Base-by-base conservation (phyloP, 768 basidiomycete species). In the Fistulinella prunicolor region DNA sequence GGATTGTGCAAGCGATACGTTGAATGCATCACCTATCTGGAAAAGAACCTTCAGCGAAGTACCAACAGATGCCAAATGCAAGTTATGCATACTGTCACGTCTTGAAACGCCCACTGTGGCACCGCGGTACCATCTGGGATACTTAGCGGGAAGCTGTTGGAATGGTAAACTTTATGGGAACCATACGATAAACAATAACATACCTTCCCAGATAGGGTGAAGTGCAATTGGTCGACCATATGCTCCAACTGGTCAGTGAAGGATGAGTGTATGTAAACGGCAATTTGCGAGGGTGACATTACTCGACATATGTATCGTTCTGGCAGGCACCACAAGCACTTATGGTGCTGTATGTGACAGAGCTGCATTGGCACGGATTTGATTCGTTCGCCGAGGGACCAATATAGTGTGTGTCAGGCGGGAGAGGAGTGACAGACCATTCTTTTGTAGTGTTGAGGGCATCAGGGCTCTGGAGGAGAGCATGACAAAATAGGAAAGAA, bases 81-180 rank as follows among this genome's bases (percentile, higher is more conserved):
- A 28, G 35, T 53, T 61, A 36, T 30, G 32, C 76, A 38, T 57
- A 76, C 74, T 57, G 70, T 62, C 19, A 84, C 75, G 47, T 81
- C 74, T 28, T 78, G 64, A 50, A 77, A 86, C 12, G 83, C 83
- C 83, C 83, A 86, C 10, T 73, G 74, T 9, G 82, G 83, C 17
- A 85, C 71, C 10, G 69, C 65, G 2, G 77, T 70, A 9, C 73
- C 75, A 0, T 56, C 49, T 3, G 83, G 83, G 40, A 85, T 63
- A n/a, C 63, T 56, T 13, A 65, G 43, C 0, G 80, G 76, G 51
- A 68, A 83, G n/a, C 79, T 79, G 35, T 45, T 19, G 47, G 7
- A 37, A 23, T 23, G 9, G 16, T 55, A 12, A 53, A 22, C 16
- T 17, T 17, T 2, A 20, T 10, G n/a, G 20, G 12, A 30, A 41